Evolutionary conservation across 1,284 basidiomycete species (phyloP).

Genomic region (Hortiboletus rubellus): DNA sequence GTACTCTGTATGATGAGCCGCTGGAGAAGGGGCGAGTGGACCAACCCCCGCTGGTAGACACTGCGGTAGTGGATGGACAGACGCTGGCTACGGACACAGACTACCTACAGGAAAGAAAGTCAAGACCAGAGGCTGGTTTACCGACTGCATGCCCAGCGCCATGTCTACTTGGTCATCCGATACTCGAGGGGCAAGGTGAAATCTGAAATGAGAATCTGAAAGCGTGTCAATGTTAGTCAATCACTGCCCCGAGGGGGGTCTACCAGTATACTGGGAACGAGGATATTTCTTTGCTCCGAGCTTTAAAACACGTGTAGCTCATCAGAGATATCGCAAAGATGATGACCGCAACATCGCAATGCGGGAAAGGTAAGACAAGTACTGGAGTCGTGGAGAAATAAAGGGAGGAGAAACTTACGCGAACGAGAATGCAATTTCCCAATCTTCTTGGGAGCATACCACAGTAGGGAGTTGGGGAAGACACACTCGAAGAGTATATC

Average conservation of each 20-base stretch:
- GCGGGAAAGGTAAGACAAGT: conserved; percentile 90
- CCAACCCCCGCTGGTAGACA: no score
- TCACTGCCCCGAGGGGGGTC: background rate
- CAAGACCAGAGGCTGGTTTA: conserved; percentile 20
- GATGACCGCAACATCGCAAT: conserved; percentile 97
- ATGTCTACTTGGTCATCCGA: conserved; percentile 26
- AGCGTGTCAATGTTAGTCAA: conserved; percentile 1
- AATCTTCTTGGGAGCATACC: conserved; percentile 83
- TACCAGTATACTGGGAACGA: conserved; percentile 75
- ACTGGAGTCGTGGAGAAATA: background rate
- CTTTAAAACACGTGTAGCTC: conserved; percentile 88
- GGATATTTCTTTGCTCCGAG: conserved; percentile 17
- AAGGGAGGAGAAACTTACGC: conserved; percentile 56
- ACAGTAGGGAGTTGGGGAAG: conserved; percentile 94
- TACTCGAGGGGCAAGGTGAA: conserved; percentile 54
- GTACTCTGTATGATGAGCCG: conserved; percentile 2
- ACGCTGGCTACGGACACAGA: no score
- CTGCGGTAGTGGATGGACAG: no score
- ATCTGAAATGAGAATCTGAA: conserved; percentile 59
- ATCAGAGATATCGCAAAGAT: conserved; percentile 94
- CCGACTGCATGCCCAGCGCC: background rate
- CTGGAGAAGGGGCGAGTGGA: no score
- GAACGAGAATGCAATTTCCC: conserved; percentile 86
- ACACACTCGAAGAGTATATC: conserved; percentile 98
- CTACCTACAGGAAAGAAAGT: background rate